Conservation (phyloP, 148 eudicot species). For the Nepenthes gracilis region DNA sequence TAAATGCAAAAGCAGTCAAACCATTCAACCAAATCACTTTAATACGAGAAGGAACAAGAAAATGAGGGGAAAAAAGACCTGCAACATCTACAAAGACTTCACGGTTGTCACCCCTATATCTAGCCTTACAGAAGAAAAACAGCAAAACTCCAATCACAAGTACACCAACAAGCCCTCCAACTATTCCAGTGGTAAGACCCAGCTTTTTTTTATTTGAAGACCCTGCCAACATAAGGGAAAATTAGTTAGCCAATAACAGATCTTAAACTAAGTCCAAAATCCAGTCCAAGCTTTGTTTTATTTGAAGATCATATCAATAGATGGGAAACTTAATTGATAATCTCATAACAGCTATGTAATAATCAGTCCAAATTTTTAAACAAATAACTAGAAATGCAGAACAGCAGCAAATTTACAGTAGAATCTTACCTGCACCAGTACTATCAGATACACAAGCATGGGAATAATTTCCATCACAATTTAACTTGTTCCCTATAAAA, state of each 20-base stretch:
- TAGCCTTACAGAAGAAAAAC: constrained; percentile 42
- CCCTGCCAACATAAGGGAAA: constrained; percentile 27
- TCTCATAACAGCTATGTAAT: not conserved
- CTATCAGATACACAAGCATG: constrained; percentile 51
- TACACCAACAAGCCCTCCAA: constrained; percentile 45
- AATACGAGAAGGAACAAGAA: not conserved
- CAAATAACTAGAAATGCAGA: not conserved
- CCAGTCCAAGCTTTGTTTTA: too few species aligned
- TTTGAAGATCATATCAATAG: too few species aligned
- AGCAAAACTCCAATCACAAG: constrained; percentile 48
- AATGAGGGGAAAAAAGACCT: constrained; percentile 34
- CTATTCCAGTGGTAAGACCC: constrained; percentile 48
- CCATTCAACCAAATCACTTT: not conserved
- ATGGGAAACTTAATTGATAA: too few species aligned
- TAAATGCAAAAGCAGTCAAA: too few species aligned
- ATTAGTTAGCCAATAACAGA: not conserved
- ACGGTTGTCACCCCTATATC: constrained; percentile 44
- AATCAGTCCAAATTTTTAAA: not conserved
- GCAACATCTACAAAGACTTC: constrained; percentile 90
- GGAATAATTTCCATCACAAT: constrained; percentile 47
- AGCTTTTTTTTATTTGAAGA: constrained; percentile 49
- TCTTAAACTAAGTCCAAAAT: too few species aligned
- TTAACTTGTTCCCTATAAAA: constrained; percentile 67
- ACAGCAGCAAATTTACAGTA: not conserved
- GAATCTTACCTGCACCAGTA: constrained; percentile 18